Evolutionary conservation across 768 basidiomycete species (phyloP).

Genomic region (Cyathus striatus): DNA sequence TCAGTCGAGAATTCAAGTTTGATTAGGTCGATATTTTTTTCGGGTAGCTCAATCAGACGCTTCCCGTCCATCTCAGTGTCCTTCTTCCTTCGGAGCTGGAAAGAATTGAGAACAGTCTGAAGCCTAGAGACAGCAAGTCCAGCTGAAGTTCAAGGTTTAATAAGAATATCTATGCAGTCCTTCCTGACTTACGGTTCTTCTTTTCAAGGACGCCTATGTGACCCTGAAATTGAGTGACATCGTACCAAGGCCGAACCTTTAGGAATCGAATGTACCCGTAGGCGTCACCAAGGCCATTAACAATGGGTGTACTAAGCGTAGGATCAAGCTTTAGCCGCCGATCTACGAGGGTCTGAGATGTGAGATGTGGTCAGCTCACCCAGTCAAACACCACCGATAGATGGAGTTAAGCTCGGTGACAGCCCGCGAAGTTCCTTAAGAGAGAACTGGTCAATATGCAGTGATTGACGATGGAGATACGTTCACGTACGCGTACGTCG

Average conservation of each 20-base stretch:
- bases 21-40: slow-evolving; percentile 44
- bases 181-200: slow-evolving; percentile 38
- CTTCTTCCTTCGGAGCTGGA: slow-evolving; percentile 60
- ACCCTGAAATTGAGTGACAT: slow-evolving; percentile 33
- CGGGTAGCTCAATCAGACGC: slow-evolving; percentile 59
- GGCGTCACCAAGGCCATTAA: slow-evolving; percentile 55
- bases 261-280: slow-evolving; percentile 43
- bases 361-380: slow-evolving; percentile 22
- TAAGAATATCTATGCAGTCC: no score
- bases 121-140: slow-evolving; percentile 49
- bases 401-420: slow-evolving; percentile 45
- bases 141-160: slow-evolving; percentile 24
- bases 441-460: not conserved
- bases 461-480: not conserved
- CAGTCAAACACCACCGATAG: slow-evolving; percentile 67
- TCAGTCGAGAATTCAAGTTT: slow-evolving; percentile 55
- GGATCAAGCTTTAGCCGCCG: no score
- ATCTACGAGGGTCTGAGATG: not conserved
- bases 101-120: slow-evolving; percentile 50
- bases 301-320: slow-evolving; percentile 62
- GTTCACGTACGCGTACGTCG: slow-evolving; percentile 36
- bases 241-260: slow-evolving; percentile 41
- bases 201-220: slow-evolving; percentile 38
- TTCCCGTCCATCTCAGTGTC: slow-evolving; percentile 61
- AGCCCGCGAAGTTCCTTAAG: slow-evolving; percentile 45